Base-by-base conservation (phyloP, 257 asterid genomes). In the Buddleja alternifolia region DNA sequence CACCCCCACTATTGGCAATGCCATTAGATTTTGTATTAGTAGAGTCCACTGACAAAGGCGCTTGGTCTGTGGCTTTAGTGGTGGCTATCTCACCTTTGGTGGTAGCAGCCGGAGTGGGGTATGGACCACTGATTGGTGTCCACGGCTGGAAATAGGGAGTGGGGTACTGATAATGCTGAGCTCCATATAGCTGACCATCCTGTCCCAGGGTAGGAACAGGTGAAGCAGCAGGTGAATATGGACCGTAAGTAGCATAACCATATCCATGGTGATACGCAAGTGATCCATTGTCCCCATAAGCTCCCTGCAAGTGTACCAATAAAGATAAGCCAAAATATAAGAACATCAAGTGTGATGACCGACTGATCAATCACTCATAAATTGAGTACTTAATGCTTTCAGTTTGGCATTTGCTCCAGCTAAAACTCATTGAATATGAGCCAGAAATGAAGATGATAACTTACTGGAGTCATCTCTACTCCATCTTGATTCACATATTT, bases 111-210 rank as follows among this genome's bases (percentile, higher is more conserved):
- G 82, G 52, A 19, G 73, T 64, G 52, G 84, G 63, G 62, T 58
- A 72, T 10, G 73, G 60, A 32, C 79, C 83, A 63, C 77, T 78
- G 21, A 83, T 75, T 24, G 89, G 84, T 39, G 85, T 24, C 73
- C 71, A 1, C 4, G 96, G 77, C 78, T 81, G 96, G 73, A 82
- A 84, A 78, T 84, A 84, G 2, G 93, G 81, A 20, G 79, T 32
- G 1, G 90, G 90, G 69, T 88, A 88, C 60, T 86, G 96, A 44
- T 88, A 88, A 39, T 82, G 90, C 74, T 88, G 96, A 14, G 91
- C 82, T 17, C 96, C 90, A 74, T 89, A 89, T 12, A 85, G 44
- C 72, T 86, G 89, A 20, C 88, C 86, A 79, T 88, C 96, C 60
- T 82, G 93, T 53, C 89, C 96, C 54, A 84, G 37, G 0, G 88